These are phyloP conservation scores for Irpex lacteus DNA, from an alignment of 1,284 basidiomycete genomes.

Conservation along the genomic window DNA sequence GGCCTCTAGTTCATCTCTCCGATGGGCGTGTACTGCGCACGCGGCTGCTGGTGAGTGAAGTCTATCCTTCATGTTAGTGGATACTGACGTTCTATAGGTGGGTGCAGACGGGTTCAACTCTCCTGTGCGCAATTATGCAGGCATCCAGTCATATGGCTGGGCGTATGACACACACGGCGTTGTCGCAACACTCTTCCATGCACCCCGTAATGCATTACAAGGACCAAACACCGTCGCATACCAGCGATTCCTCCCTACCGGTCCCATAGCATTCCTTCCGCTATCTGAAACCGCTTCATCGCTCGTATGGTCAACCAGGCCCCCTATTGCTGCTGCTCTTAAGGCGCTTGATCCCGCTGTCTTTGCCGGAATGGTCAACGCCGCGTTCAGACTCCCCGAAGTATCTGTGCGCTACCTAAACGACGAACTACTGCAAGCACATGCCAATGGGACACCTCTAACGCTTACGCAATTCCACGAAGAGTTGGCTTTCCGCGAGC, in stretches of 20 bases:
- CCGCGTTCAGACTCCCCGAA: slow-evolving; percentile 87
- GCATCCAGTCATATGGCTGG: slow-evolving; percentile 91
- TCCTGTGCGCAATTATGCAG: slow-evolving; percentile 86
- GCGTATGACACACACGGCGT: slow-evolving; percentile 89
- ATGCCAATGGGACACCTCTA: slow-evolving; percentile 40
- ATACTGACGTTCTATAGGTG: slow-evolving; percentile 47
- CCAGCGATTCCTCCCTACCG: slow-evolving; percentile 94
- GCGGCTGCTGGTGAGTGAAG: slow-evolving; percentile 62
- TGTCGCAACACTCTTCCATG: slow-evolving; percentile 84
- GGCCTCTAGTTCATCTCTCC: slow-evolving; percentile 75
- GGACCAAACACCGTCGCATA: slow-evolving; percentile 81
- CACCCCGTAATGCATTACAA: slow-evolving; percentile 54
- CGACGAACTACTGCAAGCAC: slow-evolving; percentile 55
- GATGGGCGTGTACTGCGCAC: slow-evolving; percentile 62
- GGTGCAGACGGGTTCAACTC: slow-evolving; percentile 97
- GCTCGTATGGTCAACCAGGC: slow-evolving; percentile 94
- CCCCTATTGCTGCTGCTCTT: slow-evolving; percentile 72
- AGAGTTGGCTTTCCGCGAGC: slow-evolving; percentile 70
- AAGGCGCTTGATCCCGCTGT: slow-evolving; percentile 66
- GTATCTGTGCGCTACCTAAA: slow-evolving; percentile 72
- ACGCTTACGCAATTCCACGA: slow-evolving; percentile 45
- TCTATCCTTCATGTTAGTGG: background rate
- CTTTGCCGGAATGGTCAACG: slow-evolving; percentile 81
- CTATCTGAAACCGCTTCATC: slow-evolving; percentile 79
- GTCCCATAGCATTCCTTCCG: slow-evolving; percentile 93